phyloP scores from a whole-genome alignment of 495 filamentous ascomycete species.

The Podospora appendiculata region DNA sequence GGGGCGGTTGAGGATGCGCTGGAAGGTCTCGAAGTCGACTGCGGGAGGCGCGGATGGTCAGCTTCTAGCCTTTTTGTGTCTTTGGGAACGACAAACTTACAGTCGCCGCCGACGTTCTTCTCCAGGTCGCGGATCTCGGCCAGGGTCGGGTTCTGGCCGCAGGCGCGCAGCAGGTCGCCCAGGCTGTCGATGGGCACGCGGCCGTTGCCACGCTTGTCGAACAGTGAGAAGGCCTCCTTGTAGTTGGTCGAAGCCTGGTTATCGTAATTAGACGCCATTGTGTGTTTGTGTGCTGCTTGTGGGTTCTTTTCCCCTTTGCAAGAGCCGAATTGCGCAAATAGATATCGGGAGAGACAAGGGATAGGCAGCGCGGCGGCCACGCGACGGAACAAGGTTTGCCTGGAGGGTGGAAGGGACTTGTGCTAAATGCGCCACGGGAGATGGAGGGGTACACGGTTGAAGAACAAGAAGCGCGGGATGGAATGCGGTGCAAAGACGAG shows the following conservation, averaged over 20 bases:
- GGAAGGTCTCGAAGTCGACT: constrained; percentile 98
- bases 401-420: too few species aligned
- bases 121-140: constrained; percentile 87
- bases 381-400: too few species aligned
- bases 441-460: too few species aligned
- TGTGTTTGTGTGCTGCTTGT: constrained; percentile 2
- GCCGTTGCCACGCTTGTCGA: constrained; percentile 95
- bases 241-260: constrained; percentile 95
- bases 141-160: constrained; percentile 94
- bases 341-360: neutral
- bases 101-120: constrained; percentile 78
- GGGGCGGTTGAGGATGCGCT: constrained; percentile 90
- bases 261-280: constrained; percentile 42
- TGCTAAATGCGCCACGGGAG: too few species aligned
- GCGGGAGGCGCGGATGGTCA: constrained; percentile 6
- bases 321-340: too few species aligned
- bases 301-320: neutral
- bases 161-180: constrained; percentile 89
- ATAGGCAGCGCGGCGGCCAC: neutral
- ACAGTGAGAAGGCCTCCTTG: constrained; percentile 99
- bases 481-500: too few species aligned
- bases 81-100: constrained; percentile 41
- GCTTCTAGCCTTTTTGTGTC: too few species aligned
- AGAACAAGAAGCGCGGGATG: too few species aligned
- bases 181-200: constrained; percentile 79